Conservation (phyloP, 768 basidiomycete genomes). For the Termitomyces heimii region DNA sequence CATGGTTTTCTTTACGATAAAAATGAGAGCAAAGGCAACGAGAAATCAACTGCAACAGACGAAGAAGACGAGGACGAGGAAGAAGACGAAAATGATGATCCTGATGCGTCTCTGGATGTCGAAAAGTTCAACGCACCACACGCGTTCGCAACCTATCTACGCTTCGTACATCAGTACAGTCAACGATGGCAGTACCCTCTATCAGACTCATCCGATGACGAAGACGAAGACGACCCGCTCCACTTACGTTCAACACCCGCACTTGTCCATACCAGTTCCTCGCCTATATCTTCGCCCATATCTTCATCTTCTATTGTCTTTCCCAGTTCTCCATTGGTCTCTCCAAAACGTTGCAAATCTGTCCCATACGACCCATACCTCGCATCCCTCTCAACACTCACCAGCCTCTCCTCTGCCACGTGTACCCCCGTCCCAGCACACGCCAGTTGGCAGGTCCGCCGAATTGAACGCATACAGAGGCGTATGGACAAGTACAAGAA, state of each 20-base stretch:
- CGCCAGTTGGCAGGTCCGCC: constrained; percentile 24
- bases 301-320: constrained; percentile 5
- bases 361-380: constrained; percentile 8
- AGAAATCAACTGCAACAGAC: constrained; percentile 8
- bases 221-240: constrained; percentile 1
- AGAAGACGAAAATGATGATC: constrained; percentile 20
- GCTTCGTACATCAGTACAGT: constrained; percentile 11
- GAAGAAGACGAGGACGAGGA: constrained; percentile 14
- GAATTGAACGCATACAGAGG: constrained; percentile 24
- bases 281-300: constrained; percentile 8
- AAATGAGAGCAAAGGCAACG: constrained; percentile 13
- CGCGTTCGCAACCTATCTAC: constrained; percentile 16
- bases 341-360: not conserved
- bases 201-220: constrained; percentile 7
- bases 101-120: constrained; percentile 2
- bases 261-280: constrained; percentile 5
- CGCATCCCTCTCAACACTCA: constrained; percentile 10
- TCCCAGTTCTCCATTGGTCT: constrained; percentile 6
- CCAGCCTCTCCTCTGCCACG: constrained; percentile 7
- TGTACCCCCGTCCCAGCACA: constrained; percentile 29
- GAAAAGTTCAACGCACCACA: constrained; percentile 12
- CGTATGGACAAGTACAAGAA: constrained; percentile 29
- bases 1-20: constrained; percentile 10
- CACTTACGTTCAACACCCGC: constrained; percentile 5
- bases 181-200: constrained; percentile 12